A percentile compares a stretch with the other conserved stretches of the same genome.
Evolutionary conservation across 768 basidiomycete genomes (phyloP).

Genomic region (Suillus lakei): DNA sequence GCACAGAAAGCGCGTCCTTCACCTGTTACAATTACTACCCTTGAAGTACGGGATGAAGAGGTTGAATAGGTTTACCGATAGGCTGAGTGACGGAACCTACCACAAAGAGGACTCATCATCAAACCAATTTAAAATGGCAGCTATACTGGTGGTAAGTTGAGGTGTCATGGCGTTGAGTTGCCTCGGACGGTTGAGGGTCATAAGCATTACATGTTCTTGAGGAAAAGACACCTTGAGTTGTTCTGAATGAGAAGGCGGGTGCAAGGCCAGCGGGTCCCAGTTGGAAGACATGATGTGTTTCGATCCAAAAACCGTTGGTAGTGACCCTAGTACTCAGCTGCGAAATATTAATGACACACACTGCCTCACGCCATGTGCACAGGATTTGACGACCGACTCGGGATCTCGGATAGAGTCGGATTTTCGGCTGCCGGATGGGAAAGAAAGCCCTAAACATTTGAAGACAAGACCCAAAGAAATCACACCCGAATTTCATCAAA

Average conservation of each 20-base stretch:
- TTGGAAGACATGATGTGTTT: constrained; percentile 6
- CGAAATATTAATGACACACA: neutral
- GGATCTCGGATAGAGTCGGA: neutral
- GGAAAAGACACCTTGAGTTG: constrained; percentile 48
- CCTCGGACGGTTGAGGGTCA: constrained; percentile 71
- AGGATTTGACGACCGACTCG: neutral
- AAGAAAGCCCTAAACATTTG: neutral
- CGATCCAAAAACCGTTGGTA: neutral
- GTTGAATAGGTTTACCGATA: neutral
- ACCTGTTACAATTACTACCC: constrained; percentile 79
- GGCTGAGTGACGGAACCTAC: constrained; percentile 43
- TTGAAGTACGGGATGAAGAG: constrained; percentile 28
- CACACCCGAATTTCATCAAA: neutral
- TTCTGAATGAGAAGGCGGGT: constrained; percentile 37
- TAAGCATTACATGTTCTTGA: constrained; percentile 52
- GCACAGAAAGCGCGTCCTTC: constrained; percentile 77
- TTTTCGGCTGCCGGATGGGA: neutral
- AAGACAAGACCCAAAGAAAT: neutral
- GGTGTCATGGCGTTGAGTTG: constrained; percentile 77
- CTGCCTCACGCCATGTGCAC: no score
- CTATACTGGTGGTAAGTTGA: constrained; percentile 57
- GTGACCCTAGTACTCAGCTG: neutral
- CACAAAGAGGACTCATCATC: constrained; percentile 74
- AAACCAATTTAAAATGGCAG: constrained; percentile 68
- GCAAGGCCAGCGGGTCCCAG: constrained; percentile 1